phyloP scores from a whole-genome alignment of 257 asterid genomes.

The Marsdenia floribunda region DNA sequence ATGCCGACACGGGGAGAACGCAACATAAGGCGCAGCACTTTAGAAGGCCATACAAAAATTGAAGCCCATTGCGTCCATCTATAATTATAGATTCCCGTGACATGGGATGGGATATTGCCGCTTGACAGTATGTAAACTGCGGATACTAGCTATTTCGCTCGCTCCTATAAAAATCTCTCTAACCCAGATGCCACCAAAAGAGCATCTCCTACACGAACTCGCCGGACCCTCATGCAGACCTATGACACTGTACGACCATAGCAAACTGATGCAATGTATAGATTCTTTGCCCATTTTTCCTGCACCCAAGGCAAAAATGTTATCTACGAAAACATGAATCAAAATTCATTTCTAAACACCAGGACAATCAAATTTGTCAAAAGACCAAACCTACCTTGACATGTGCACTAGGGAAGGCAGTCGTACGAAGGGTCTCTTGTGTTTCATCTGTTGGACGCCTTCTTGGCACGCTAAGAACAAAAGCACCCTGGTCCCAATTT shows the following conservation, averaged over 20 bases:
- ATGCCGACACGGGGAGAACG: neutral
- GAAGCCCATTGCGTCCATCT: conserved; percentile 2
- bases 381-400: conserved; percentile 44
- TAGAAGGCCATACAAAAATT: conserved; percentile 24
- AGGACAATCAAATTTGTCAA: too few species aligned
- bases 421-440: conserved; percentile 84
- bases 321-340: neutral
- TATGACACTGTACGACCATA: conserved; percentile 44
- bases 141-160: conserved; percentile 23
- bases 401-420: conserved; percentile 72
- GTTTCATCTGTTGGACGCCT: conserved; percentile 62
- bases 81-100: conserved; percentile 14
- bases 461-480: conserved; percentile 65
- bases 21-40: conserved; percentile 5
- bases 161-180: conserved; percentile 13
- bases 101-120: conserved; percentile 11
- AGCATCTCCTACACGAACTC: conserved; percentile 3
- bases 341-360: neutral
- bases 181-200: conserved; percentile 9
- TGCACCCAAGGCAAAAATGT: conserved; percentile 6
- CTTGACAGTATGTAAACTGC: conserved; percentile 12
- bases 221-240: neutral
- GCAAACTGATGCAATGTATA: conserved; percentile 31
- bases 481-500: conserved; percentile 65
- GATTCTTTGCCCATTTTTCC: conserved; percentile 33